A percentile compares a stretch with the other conserved stretches of the same genome.
Conservation (phyloP, 257 asterid genomes). For the Linaria vulgaris region DNA sequence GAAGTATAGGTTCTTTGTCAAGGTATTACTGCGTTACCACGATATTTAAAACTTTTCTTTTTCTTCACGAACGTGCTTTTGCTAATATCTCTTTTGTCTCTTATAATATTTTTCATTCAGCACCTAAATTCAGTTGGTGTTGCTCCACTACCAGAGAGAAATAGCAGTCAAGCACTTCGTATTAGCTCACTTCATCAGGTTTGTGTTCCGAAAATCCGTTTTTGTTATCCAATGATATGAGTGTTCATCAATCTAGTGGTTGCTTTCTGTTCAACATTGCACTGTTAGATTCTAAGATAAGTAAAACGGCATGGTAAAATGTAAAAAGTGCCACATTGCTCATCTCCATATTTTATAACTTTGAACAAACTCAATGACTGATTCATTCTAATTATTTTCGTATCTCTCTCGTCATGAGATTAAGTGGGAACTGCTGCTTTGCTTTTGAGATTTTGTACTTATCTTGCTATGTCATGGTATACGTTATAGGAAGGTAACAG, state of each 20-base stretch:
- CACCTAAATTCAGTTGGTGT: slow-evolving; percentile 77
- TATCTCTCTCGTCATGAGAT: too few relatives aligned
- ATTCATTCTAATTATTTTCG: too few relatives aligned
- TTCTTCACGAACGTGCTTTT: slow-evolving; percentile 9
- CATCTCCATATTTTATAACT: too few relatives aligned
- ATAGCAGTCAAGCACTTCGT: slow-evolving; percentile 65
- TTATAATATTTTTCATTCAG: slow-evolving; percentile 40
- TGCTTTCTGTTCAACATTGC: not conserved
- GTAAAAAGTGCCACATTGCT: too few relatives aligned
- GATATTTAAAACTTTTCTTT: slow-evolving; percentile 10
- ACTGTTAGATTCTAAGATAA: too few relatives aligned
- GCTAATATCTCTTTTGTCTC: slow-evolving; percentile 21
- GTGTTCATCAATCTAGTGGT: not conserved
- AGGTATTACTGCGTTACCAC: slow-evolving; percentile 43
- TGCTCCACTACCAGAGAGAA: slow-evolving; percentile 81
- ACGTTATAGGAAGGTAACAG: too few relatives aligned
- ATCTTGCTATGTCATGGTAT: too few relatives aligned
- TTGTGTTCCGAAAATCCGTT: slow-evolving; percentile 22
- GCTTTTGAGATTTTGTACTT: too few relatives aligned
- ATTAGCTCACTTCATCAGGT: slow-evolving; percentile 98
- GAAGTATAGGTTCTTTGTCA: slow-evolving; percentile 80
- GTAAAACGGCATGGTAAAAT: too few relatives aligned
- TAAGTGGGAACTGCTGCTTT: too few relatives aligned
- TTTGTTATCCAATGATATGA: slow-evolving; percentile 1
- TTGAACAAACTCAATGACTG: too few relatives aligned